Percentiles rank a stretch among this genome's conserved stretches.
Conservation (phyloP, 1,284 basidiomycete genomes). For the Rhodotorula sp. region DNA sequence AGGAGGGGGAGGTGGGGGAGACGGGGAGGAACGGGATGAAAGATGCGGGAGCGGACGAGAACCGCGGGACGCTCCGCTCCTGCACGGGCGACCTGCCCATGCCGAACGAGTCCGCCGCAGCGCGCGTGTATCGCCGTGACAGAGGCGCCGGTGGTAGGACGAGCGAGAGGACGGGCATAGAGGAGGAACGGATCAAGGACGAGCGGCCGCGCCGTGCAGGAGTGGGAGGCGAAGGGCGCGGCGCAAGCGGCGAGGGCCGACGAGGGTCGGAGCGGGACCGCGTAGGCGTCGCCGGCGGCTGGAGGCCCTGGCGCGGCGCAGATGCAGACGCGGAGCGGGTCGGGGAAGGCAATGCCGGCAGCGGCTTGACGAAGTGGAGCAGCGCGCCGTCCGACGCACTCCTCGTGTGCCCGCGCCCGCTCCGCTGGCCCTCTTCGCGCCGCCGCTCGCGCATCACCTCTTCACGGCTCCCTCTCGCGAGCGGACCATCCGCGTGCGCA, state of each 20-base stretch:
- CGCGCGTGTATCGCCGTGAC: conserved; percentile 18
- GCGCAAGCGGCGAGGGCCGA: not conserved
- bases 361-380: not conserved
- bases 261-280: not conserved
- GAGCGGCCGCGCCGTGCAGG: not conserved
- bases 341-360: not conserved
- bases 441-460: not conserved
- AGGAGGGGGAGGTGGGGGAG: not conserved
- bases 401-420: not conserved
- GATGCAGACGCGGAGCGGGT: not conserved
- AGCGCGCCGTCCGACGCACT: not conserved
- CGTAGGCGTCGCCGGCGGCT: not conserved
- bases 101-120: not conserved
- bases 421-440: not conserved
- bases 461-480: not conserved
- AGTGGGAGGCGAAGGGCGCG: not conserved
- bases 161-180: not conserved
- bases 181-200: not conserved
- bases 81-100: not conserved
- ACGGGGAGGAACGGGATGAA: not conserved
- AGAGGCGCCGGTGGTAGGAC: not conserved
- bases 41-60: not conserved
- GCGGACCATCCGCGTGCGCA: not conserved
- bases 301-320: not conserved
- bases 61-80: not conserved